Percentiles rank a stretch among this genome's conserved stretches.
phyloP scores from a whole-genome alignment of 2,329 filamentous ascomycete genomes.

The Pestalotiopsis sp. region DNA sequence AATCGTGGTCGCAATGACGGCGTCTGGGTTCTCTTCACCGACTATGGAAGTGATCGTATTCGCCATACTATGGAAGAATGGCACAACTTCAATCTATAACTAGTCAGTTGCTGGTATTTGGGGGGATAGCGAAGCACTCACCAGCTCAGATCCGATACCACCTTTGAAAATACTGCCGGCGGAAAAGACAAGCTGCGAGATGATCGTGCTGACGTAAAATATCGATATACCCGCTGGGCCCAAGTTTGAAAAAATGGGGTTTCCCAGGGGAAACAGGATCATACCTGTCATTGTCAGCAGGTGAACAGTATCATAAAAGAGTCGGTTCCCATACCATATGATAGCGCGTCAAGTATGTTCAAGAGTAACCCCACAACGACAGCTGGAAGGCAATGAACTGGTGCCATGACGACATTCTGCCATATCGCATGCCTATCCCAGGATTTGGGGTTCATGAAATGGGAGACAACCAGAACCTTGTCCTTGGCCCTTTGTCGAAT shows the following conservation, averaged over 20 bases:
- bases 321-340: conserved; percentile 67
- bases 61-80: conserved; percentile 99
- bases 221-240: conserved; percentile 96
- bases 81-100: conserved; percentile 86
- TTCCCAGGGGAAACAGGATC: conserved; percentile 92
- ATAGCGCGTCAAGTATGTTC: conserved; percentile 92
- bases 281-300: conserved; percentile 59
- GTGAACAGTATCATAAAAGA: not conserved
- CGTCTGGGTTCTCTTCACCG: conserved; percentile 78
- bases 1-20: conserved; percentile 92
- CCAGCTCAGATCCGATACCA: conserved; percentile 91
- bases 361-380: conserved; percentile 87
- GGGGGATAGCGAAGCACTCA: conserved; percentile 36
- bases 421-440: conserved; percentile 74
- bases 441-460: conserved; percentile 61
- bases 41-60: conserved; percentile 80
- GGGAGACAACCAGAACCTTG: conserved; percentile 24
- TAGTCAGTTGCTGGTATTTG: conserved; percentile 18
- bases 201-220: conserved; percentile 97
- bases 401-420: conserved; percentile 65
- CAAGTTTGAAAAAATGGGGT: conserved; percentile 80
- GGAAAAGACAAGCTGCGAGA: conserved; percentile 90
- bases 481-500: conserved; percentile 24
- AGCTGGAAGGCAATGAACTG: conserved; percentile 75
- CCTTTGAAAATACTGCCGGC: conserved; percentile 86